Evolutionary conservation across 768 basidiomycete genomes (phyloP).

Genomic region (Lactifluus piperatus): DNA sequence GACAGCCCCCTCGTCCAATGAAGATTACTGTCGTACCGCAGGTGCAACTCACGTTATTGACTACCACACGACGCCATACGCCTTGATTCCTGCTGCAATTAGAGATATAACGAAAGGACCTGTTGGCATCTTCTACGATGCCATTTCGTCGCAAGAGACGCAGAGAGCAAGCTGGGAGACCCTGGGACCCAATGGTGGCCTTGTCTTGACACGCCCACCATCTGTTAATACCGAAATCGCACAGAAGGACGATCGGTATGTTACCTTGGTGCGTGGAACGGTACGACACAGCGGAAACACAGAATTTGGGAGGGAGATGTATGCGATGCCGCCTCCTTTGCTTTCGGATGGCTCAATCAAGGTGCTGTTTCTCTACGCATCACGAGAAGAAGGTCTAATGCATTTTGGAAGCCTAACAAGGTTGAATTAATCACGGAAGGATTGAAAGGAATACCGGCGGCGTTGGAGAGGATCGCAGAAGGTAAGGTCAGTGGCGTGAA

Average conservation of each 20-base stretch:
- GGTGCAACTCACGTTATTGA: conserved; percentile 21
- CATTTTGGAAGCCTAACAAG: conserved; percentile 18
- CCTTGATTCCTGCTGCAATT: conserved; percentile 6
- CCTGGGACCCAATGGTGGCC: conserved; percentile 12
- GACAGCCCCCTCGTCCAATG: conserved; percentile 14
- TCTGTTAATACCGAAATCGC: neutral
- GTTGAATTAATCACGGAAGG: conserved; percentile 23
- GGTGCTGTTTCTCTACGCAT: neutral
- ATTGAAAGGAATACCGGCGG: conserved; percentile 22
- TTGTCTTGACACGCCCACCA: neutral
- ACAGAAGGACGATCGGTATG: neutral
- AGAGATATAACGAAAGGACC: conserved; percentile 14
- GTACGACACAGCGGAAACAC: neutral
- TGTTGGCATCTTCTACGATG: conserved; percentile 13
- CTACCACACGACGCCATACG: conserved; percentile 12
- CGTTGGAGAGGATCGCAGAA: conserved; percentile 15
- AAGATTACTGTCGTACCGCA: conserved; percentile 2
- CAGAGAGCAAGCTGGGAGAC: conserved; percentile 16
- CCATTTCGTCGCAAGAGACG: conserved; percentile 14
- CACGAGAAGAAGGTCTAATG: neutral
- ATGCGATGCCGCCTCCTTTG: neutral
- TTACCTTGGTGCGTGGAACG: neutral
- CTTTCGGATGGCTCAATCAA: conserved; percentile 10
- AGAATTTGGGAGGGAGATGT: conserved; percentile 5
- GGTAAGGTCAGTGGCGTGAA: conserved; percentile 24